Evolutionary conservation across 2,329 filamentous ascomycete genomes (phyloP), one percentile per base, ranked within the genome.

Genomic region (Diaporthe australafricana): DNA sequence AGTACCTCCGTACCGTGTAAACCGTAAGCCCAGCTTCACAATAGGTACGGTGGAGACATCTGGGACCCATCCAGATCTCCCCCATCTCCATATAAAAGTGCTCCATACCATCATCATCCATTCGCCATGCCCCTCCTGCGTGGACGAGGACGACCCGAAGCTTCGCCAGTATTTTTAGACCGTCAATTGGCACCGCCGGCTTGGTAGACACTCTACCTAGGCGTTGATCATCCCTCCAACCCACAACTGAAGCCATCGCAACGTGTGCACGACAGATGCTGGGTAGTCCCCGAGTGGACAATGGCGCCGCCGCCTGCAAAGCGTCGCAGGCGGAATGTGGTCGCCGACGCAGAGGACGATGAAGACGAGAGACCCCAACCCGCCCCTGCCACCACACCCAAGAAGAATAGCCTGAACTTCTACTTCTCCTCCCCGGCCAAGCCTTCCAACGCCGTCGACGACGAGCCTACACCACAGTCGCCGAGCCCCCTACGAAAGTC

Each of bases 261-360:
- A 42, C 42, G 20, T 22, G 30, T 35, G 11, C 16, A 40, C 62
- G 67, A 55, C 73, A 71, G 68, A 73, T 74, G 73, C 73, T 70
- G 63, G 50, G 47, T 27, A 60, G 40, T 20, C 76, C 68, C 80
- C 72, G 73, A 74, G 68, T 72, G 73, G 75, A 78, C 77, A 75
- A 90, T 90, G 88, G 86, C 87, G 77, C 87, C 88, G 81, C 85
- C 88, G 81, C 85, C 87, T 74, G 83, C 87, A 79, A 89, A 89
- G 82, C 87, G 89, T 80, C 87, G 87, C 76, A 88, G 85, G 84
- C 87, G 86, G 76, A 90, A 88, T 79, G 81, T 87, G 77, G 80
- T 89, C 73, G 83, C 85, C 66, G 81, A 81, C 74, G 84, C 84
- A 55, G 87, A 87, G 74, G 86, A 88, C 75, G 84, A 87, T 75